These are phyloP conservation scores for Myxozyma geophila DNA, from an alignment of 805 yeast genomes.

Conservation along the genomic window DNA sequence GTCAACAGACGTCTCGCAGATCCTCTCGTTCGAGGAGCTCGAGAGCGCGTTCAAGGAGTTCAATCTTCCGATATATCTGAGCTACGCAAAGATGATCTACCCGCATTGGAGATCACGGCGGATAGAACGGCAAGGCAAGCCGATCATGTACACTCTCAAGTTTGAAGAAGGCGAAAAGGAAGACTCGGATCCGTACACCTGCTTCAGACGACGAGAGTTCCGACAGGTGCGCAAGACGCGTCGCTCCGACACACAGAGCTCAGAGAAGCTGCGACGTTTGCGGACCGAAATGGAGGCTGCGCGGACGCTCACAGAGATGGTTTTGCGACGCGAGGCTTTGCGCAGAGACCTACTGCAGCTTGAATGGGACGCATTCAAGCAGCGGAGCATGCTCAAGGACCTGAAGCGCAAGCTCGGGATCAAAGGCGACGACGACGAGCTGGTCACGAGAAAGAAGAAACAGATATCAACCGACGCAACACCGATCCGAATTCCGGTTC, in stretches of 20 bases:
- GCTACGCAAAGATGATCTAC: slow-evolving; percentile 71
- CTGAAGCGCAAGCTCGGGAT: slow-evolving; percentile 76
- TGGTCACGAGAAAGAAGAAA: slow-evolving; percentile 77
- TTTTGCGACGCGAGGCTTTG: slow-evolving; percentile 74
- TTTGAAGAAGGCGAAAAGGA: slow-evolving; percentile 90
- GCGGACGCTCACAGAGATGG: slow-evolving; percentile 65
- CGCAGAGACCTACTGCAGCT: slow-evolving; percentile 63
- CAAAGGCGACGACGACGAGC: slow-evolving; percentile 82
- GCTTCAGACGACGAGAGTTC: slow-evolving; percentile 93
- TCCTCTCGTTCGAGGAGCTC: slow-evolving; percentile 71
- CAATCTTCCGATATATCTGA: slow-evolving; percentile 24
- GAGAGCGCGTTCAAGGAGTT: slow-evolving; percentile 42
- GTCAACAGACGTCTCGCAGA: slow-evolving; percentile 79
- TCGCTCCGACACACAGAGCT: slow-evolving; percentile 87
- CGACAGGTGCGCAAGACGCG: slow-evolving; percentile 96
- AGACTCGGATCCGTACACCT: slow-evolving; percentile 90
- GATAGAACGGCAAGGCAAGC: slow-evolving; percentile 67
- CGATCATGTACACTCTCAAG: slow-evolving; percentile 73
- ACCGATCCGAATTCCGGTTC: slow-evolving; percentile 51
- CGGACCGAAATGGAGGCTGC: slow-evolving; percentile 80
- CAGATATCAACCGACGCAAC: slow-evolving; percentile 13
- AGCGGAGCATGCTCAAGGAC: slow-evolving; percentile 70
- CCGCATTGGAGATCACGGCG: slow-evolving; percentile 82
- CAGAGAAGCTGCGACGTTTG: slow-evolving; percentile 75
- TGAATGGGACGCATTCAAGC: slow-evolving; percentile 71